Evolutionary conservation across 2,329 filamentous ascomycete genomes (phyloP).

Genomic region (Pseudopithomyces chartarum): DNA sequence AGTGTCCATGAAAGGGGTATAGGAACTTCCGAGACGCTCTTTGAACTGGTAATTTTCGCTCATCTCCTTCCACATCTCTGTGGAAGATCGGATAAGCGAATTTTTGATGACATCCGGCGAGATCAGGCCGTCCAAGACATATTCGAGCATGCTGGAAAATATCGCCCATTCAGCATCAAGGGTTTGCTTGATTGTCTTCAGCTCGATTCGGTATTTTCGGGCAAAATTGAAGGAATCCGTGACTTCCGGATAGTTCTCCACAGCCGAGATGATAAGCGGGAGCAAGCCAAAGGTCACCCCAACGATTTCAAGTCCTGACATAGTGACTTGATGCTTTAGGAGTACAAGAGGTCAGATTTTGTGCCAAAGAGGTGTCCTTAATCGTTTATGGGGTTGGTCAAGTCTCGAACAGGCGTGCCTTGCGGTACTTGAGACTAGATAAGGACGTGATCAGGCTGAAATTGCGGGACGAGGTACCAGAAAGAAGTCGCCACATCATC

Average conservation of each 20-base stretch:
- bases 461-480: neutral
- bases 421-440: neutral
- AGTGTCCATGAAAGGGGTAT: neutral
- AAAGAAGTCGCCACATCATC: neutral
- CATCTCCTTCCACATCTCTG: neutral
- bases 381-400: too few relatives aligned
- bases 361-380: too few relatives aligned
- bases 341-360: too few relatives aligned
- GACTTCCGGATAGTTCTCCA: conserved; percentile 8
- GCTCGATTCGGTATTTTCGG: neutral
- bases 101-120: neutral
- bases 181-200: neutral
- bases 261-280: conserved; percentile 6
- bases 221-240: neutral
- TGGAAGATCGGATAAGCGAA: neutral
- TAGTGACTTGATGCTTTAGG: too few relatives aligned
- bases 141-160: neutral
- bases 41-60: neutral
- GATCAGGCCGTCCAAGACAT: neutral
- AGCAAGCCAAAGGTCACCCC: conserved; percentile 9
- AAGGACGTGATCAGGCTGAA: neutral
- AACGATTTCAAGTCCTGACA: conserved; percentile 11
- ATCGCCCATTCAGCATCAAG: neutral
- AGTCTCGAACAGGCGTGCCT: too few relatives aligned
- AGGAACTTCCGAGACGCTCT: neutral